Conservation (phyloP, 352 stramenopile genomes). For the Pythium plurisporium region DNA sequence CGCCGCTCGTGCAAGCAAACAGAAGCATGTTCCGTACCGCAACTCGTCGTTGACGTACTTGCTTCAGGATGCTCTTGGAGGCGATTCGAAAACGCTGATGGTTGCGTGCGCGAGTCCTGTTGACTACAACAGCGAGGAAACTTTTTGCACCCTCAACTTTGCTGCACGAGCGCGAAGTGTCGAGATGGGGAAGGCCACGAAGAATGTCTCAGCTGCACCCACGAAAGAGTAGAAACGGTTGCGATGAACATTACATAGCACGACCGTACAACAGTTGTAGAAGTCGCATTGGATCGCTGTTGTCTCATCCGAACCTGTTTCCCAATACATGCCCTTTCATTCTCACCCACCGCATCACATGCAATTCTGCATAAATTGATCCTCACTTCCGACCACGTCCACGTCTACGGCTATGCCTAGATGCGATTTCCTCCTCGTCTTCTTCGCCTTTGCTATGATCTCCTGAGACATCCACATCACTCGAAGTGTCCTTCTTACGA, state of each 20-base stretch:
- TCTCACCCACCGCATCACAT: not conserved
- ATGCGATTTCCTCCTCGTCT: slow-evolving; percentile 5
- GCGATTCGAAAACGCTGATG: slow-evolving; percentile 93
- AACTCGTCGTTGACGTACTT: slow-evolving; percentile 90
- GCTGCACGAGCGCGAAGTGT: slow-evolving; percentile 65
- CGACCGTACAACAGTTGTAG: not conserved
- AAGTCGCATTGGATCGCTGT: not conserved
- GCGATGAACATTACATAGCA: not conserved
- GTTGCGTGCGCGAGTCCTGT: slow-evolving; percentile 90
- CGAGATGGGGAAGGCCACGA: slow-evolving; percentile 71
- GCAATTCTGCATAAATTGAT: not conserved
- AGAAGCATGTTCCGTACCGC: slow-evolving; percentile 85
- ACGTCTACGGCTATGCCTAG: slow-evolving; percentile 22
- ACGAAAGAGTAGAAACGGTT: slow-evolving; percentile 25
- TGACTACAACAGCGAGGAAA: slow-evolving; percentile 93
- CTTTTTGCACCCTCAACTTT: slow-evolving; percentile 91
- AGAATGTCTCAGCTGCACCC: slow-evolving; percentile 57
- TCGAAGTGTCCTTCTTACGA: no score
- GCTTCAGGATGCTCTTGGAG: slow-evolving; percentile 87
- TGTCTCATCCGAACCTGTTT: not conserved
- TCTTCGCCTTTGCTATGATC: slow-evolving; percentile 10
- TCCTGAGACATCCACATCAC: no score
- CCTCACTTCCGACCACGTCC: slow-evolving; percentile 20
- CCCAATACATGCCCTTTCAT: slow-evolving; percentile 17
- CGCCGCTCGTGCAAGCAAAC: slow-evolving; percentile 70